Evolutionary conservation across 2,329 filamentous ascomycete species (phyloP), one percentile per base, ranked within the genome.

Genomic region (Xylariaceae sp.): DNA sequence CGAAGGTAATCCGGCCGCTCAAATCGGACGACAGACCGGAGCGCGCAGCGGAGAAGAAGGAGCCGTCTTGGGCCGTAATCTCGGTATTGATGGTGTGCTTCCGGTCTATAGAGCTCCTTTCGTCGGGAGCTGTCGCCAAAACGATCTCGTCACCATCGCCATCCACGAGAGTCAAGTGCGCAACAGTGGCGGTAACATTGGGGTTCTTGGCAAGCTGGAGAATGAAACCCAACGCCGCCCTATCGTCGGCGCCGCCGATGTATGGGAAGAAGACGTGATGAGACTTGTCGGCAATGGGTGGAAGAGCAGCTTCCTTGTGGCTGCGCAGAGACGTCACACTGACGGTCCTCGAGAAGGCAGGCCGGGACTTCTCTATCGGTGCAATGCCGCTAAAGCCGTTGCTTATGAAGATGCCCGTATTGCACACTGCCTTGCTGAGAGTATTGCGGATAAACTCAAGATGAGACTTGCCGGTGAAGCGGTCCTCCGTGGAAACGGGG

Each of bases 191-290:
- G 0, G 86, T 89, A 17, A 95, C 78, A 30, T 85, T 77, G 3
- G 78, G 73, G 53, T 88, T 92, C 58, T 83, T 80, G 1, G 83
- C 86, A 1, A 98, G 73, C 55, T 96, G 90, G 3, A 97, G 70
- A 3, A 90, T 83, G 16, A 97, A 76, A 1, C 81, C 73, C 1
- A 97, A 71, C 0, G 88, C 89, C 4, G 83, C 77, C 6, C 79
- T 76, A 55, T 96, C 90, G 55, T 98, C 92, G 1, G 71, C 66
- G 7, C 86, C 86, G 13, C 90, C 89, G 43, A 95, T 81, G 63
- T 88, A 97, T 0, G 89, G 84, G 38, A 94, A 70, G 59, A 94
- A 89, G 49, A 97, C 74, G 57, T 90, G 88, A 57, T 94, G 88
- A 24, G 78, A 80, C 44, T 80, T 81, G 53, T 86, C 77, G 5